Conservation (phyloP, 768 basidiomycete species). For the Leccinum subgranulosum region DNA sequence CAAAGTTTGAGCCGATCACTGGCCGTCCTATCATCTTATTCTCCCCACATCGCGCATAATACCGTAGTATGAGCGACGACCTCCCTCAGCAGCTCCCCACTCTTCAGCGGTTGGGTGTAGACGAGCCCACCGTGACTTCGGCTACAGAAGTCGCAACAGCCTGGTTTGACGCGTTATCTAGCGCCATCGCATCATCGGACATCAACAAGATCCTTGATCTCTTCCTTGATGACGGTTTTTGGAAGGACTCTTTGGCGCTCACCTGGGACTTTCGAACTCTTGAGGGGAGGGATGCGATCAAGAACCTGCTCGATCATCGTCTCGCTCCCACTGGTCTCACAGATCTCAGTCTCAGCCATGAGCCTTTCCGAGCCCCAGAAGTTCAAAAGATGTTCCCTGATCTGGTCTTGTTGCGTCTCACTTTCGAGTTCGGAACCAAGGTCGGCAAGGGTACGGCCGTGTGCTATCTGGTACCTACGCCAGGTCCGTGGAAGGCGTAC, state of each 20-base stretch:
- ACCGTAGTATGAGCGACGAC: conserved; percentile 17
- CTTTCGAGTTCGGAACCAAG: conserved; percentile 53
- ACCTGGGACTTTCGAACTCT: conserved; percentile 58
- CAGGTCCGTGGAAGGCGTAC: conserved; percentile 56
- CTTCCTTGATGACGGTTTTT: conserved; percentile 35
- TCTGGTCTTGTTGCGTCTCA: conserved; percentile 52
- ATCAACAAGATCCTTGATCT: conserved; percentile 21
- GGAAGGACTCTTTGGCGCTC: conserved; percentile 52
- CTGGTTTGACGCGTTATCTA: conserved; percentile 26
- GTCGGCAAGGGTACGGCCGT: conserved; percentile 52
- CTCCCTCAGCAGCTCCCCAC: conserved; percentile 30
- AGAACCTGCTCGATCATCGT: conserved; percentile 38
- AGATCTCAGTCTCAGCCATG: conserved; percentile 18
- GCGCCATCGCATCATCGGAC: conserved; percentile 18
- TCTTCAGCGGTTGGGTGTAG: conserved; percentile 25
- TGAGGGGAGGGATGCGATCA: conserved; percentile 37
- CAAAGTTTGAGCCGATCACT: neutral
- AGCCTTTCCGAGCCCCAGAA: conserved; percentile 24
- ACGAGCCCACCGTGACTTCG: conserved; percentile 19
- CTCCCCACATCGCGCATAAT: neutral
- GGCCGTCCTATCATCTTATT: neutral
- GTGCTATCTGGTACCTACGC: conserved; percentile 48
- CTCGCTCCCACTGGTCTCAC: conserved; percentile 26
- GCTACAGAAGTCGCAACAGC: conserved; percentile 18
- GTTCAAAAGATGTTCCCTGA: conserved; percentile 48